Percentiles rank a stretch among this genome's conserved stretches.
phyloP scores from a whole-genome alignment of 345 rosid genomes.

The Hibiscus trionum region DNA sequence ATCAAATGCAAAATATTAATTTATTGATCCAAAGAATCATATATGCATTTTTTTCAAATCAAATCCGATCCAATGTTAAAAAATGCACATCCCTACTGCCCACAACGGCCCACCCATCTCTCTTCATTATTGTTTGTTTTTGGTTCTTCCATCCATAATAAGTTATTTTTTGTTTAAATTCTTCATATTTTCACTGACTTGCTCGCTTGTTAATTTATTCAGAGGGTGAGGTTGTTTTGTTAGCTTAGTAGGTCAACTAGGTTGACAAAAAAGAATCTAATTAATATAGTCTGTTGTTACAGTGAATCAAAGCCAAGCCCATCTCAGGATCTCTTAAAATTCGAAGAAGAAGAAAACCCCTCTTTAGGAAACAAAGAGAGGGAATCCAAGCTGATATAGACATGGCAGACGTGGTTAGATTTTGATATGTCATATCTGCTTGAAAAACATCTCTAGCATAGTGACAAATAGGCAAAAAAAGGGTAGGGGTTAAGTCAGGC shows the following conservation, averaged over 20 bases:
- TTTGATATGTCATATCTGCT: conserved; percentile 25
- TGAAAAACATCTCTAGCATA: conserved; percentile 4
- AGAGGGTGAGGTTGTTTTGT: not conserved
- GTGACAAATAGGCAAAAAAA: conserved; percentile 16
- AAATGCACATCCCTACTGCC: too few species aligned
- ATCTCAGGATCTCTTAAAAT: not conserved
- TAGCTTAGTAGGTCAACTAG: not conserved
- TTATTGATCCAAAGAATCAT: too few species aligned
- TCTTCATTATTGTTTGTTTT: too few species aligned
- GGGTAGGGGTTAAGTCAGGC: not conserved
- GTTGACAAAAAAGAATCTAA: conserved; percentile 15
- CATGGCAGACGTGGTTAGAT: conserved; percentile 28
- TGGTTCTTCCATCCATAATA: too few species aligned
- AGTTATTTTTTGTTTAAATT: too few species aligned
- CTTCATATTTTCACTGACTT: too few species aligned
- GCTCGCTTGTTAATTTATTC: too few species aligned
- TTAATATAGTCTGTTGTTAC: too few species aligned
- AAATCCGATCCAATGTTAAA: too few species aligned
- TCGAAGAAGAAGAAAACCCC: conserved; percentile 16
- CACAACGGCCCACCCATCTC: too few species aligned
- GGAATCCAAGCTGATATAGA: conserved; percentile 35
- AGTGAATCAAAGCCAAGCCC: not conserved
- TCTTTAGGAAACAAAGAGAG: conserved; percentile 29
- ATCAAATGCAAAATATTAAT: too few species aligned
- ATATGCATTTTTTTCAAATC: too few species aligned